Evolutionary conservation across 1,139 yeast species (phyloP).

Genomic region (Wickerhamiella infanticola): DNA sequence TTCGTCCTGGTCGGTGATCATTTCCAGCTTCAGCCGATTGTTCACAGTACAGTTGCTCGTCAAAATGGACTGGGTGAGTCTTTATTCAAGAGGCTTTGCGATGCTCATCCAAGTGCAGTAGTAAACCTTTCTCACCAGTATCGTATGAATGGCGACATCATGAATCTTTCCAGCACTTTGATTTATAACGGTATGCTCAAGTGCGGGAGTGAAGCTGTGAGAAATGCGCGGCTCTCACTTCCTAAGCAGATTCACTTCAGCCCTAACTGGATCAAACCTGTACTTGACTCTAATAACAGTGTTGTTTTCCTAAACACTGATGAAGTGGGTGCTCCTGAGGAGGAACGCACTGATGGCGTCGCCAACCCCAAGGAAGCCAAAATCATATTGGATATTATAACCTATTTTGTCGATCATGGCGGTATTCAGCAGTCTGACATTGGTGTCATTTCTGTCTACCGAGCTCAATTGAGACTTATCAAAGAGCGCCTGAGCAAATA

Average conservation of each 20-base stretch:
- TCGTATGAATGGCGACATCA: slow-evolving; percentile 82
- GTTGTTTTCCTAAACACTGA: slow-evolving; percentile 79
- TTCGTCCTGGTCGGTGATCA: slow-evolving; percentile 93
- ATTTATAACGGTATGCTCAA: slow-evolving; percentile 60
- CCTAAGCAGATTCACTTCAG: background rate
- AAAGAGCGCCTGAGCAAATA: slow-evolving; percentile 29
- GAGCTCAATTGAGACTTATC: slow-evolving; percentile 58
- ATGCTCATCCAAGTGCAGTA: slow-evolving; percentile 54
- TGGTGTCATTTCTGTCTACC: slow-evolving; percentile 81
- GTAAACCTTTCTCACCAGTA: slow-evolving; percentile 70
- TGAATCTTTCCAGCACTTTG: slow-evolving; percentile 64
- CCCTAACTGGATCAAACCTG: slow-evolving; percentile 31
- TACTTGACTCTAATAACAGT: slow-evolving; percentile 29
- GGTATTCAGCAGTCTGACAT: slow-evolving; percentile 49
- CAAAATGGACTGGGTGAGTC: slow-evolving; percentile 60
- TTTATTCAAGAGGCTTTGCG: slow-evolving; percentile 57
- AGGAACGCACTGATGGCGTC: slow-evolving; percentile 43
- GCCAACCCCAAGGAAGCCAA: slow-evolving; percentile 61
- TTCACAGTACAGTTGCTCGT: slow-evolving; percentile 34
- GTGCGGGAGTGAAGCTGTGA: slow-evolving; percentile 58
- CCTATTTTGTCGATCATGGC: slow-evolving; percentile 33
- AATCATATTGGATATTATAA: slow-evolving; percentile 46
- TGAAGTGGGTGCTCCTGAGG: slow-evolving; percentile 38
- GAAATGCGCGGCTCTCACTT: slow-evolving; percentile 29
- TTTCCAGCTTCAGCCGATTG: slow-evolving; percentile 76